Evolutionary conservation across 306 rosid species (phyloP), one percentile per base, ranked within the genome.

Genomic region (Astragalus membranaceus): DNA sequence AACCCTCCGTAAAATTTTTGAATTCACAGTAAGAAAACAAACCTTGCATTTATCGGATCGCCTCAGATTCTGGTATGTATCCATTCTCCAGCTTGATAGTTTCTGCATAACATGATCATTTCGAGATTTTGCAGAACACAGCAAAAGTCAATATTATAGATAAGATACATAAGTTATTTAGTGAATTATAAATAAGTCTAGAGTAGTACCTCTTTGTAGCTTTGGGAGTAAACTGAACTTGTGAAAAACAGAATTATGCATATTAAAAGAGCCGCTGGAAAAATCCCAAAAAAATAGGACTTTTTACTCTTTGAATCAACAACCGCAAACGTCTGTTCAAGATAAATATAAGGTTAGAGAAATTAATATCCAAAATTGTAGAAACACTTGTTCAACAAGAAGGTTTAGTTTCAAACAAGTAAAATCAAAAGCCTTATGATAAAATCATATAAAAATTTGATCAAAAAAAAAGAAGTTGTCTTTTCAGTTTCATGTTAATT

Each of bases 1-100:
- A 20, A 20, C 23, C 23, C 23, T 20, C 2, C 23, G 1, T 20
- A 20, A 1, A 20, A 1, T 1, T 8, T 3, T 17, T 32, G 20
- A 4, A 26, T 54, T 33, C 66, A 48, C 3, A 14, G 48, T 46
- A 39, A 58, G 44, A 66, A 52, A 73, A 80, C 75, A 37, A 80
- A 92, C 98, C 98, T 78, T 76, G 88, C 98, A 92, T 52, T 75
- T 76, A 70, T 69, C 84, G 64, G 14, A 1, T 26, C 58, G 67
- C 32, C 62, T 60, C 30, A 69, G 29, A 60, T 69, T 60, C 16
- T 67, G 74, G 33, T 53, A 6, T 3, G 0, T 2, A 3, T 32
- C 50, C 43, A 74, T 17, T 66, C 29, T 72, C 90, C 83, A 82
- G 72, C 79, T 58, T 36, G 85, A 65, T 10, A 78, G 23, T 66